Base-by-base conservation (phyloP, 345 rosid genomes). In the Arabis alpina region DNA sequence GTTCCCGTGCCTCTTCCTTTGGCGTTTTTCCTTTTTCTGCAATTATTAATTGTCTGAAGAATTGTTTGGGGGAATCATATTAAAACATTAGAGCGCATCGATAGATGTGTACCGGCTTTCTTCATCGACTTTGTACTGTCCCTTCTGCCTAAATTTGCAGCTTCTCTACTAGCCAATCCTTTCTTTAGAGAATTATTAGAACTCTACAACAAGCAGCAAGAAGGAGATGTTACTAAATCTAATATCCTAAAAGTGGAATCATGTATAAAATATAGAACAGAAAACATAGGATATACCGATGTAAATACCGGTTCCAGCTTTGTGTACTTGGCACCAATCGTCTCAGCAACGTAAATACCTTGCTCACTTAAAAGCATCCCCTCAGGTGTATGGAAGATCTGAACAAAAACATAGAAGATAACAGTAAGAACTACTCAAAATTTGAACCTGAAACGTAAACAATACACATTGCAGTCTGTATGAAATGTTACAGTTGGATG, bases 1-100 rank as follows among this genome's bases (percentile, higher is more conserved):
- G 67, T 70, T 91, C 96, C 7, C 96, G 91, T 49, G 95, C 99
- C 80, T 91, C 99, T 80, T 91, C 97, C 77, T 94, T 94, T 54
- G 96, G 87, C 4, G 91, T 89, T 84, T 85, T 94, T 63, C 82
- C 96, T 75, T 94, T 94, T 64, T 91, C 99, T 94, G 70, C 16
- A 61, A 25, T 62, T 67, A 74, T 36, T 32, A 56, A 80, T 45
- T 43, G 16, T 30, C 53, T 66, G 34, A 57, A 10, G 58, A 64
- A 50, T 23, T 45, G 63, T 6, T 19, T 12, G 37, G 11, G 12
- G 51, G 36, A 1, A 47, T 6, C 12, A 27, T 49, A 48, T 16
- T 52, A 12, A 61, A 54, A 66, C 13, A 25, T 77, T 39, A 54
- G 55, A 68, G 12, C 49, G 54, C 34, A 32, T 47, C 36, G 60